Evolutionary conservation across 495 filamentous ascomycete genomes (phyloP).

Genomic region (Recurvomyces mirabilis): DNA sequence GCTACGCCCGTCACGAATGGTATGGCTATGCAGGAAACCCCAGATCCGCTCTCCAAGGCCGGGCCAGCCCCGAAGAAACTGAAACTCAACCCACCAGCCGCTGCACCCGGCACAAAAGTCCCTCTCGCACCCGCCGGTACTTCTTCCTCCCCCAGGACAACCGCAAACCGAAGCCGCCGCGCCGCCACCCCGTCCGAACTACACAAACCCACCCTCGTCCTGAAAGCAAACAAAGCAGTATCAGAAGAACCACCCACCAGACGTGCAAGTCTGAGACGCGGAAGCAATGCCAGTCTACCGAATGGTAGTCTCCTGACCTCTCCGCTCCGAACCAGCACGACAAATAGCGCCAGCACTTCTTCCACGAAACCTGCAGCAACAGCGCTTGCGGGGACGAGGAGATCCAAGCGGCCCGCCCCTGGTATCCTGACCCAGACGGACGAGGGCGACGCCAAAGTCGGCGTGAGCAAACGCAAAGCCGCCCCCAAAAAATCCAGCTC

Average conservation of each 20-base stretch:
- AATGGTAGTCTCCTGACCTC: conserved; percentile 5
- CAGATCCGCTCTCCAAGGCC: conserved; percentile 17
- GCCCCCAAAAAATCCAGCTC: conserved; percentile 52
- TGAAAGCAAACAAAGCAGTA: conserved; percentile 26
- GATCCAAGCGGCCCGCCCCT: conserved; percentile 61
- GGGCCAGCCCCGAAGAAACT: conserved; percentile 18
- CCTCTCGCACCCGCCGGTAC: conserved; percentile 27
- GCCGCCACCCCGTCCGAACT: conserved; percentile 15
- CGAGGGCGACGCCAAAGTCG: conserved; percentile 59
- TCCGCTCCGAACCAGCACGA: conserved; percentile 13
- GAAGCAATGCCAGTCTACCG: conserved; percentile 26
- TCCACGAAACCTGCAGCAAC: no score
- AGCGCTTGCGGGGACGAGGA: conserved; percentile 22
- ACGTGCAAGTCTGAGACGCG: conserved; percentile 24
- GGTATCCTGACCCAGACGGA: conserved; percentile 59
- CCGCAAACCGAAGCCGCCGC: conserved; percentile 7
- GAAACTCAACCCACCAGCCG: conserved; percentile 15
- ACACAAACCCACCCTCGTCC: conserved; percentile 8
- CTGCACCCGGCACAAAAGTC: conserved; percentile 21
- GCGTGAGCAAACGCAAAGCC: conserved; percentile 67
- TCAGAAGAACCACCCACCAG: conserved; percentile 29
- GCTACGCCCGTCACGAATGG: conserved; percentile 2
- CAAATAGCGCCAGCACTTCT: conserved; percentile 4
- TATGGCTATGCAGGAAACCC: conserved; percentile 3
- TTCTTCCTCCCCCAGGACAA: conserved; percentile 12